Conservation (phyloP, 169 alveolate species). For the Plasmodium ovale region DNA sequence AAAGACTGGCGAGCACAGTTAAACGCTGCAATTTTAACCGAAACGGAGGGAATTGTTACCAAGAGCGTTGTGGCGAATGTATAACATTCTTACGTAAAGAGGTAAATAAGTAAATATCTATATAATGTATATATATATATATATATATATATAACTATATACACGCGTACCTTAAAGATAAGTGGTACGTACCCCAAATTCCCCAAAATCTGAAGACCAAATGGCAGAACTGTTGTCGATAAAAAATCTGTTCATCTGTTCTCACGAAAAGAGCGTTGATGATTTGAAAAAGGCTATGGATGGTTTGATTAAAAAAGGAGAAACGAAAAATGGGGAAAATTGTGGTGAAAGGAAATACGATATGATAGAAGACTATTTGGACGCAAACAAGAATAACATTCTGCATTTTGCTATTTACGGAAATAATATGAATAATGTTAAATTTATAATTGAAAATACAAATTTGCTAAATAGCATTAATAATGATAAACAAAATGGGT, state of each 20-base stretch:
- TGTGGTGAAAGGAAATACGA: constrained; percentile 11
- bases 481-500: constrained; percentile 39
- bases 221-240: constrained; percentile 55
- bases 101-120: too few species aligned
- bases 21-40: too few species aligned
- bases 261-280: constrained; percentile 64
- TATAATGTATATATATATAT: too few species aligned
- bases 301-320: constrained; percentile 17
- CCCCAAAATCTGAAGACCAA: too few species aligned
- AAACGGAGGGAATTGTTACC: too few species aligned
- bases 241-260: constrained; percentile 55
- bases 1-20: too few species aligned
- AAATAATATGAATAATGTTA: constrained; percentile 47
- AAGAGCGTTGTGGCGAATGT: too few species aligned
- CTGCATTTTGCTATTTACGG: constrained; percentile 73
- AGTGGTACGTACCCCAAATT: too few species aligned
- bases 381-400: constrained; percentile 58
- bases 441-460: constrained; percentile 53
- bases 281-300: constrained; percentile 51
- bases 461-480: constrained; percentile 52
- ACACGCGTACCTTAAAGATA: too few species aligned
- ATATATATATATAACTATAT: too few species aligned
- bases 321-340: neutral
- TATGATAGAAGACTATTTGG: constrained; percentile 58
- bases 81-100: too few species aligned